phyloP scores from a whole-genome alignment of 352 stramenopile genomes.

The Phytophthora aleatoria region DNA sequence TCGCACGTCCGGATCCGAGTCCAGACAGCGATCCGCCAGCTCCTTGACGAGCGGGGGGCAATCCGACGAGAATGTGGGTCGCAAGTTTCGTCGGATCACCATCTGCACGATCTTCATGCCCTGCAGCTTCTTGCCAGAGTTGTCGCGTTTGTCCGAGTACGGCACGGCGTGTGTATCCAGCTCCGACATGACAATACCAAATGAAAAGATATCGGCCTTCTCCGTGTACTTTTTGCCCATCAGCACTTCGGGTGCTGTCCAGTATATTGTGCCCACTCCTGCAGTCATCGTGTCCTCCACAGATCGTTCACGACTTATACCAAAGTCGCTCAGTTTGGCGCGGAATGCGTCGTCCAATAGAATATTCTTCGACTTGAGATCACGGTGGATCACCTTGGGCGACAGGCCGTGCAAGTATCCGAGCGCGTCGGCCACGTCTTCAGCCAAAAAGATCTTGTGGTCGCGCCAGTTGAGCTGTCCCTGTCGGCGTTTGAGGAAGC shows the following conservation, averaged over 20 bases:
- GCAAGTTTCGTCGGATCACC: constrained; percentile 72
- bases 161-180: constrained; percentile 79
- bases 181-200: constrained; percentile 83
- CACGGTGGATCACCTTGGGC: constrained; percentile 82
- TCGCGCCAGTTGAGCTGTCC: constrained; percentile 74
- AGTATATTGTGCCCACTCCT: constrained; percentile 85
- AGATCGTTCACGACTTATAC: constrained; percentile 77
- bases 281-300: constrained; percentile 85
- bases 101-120: constrained; percentile 88
- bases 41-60: constrained; percentile 66
- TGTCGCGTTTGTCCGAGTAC: constrained; percentile 82
- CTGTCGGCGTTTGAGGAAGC: constrained; percentile 71
- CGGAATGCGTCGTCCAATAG: constrained; percentile 66
- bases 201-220: constrained; percentile 87
- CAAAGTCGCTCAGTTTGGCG: constrained; percentile 77
- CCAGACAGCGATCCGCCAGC: constrained; percentile 66
- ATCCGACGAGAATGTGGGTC: constrained; percentile 60
- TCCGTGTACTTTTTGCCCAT: constrained; percentile 87
- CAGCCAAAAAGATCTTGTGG: constrained; percentile 75
- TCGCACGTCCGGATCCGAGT: constrained; percentile 68
- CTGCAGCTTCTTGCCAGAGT: constrained; percentile 73
- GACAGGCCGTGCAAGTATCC: constrained; percentile 75
- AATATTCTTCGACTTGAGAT: constrained; percentile 84
- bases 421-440: constrained; percentile 75
- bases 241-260: constrained; percentile 81